These are phyloP conservation scores for Hydnomerulius pinastri DNA, from an alignment of 768 basidiomycete genomes.

Conservation along the genomic window DNA sequence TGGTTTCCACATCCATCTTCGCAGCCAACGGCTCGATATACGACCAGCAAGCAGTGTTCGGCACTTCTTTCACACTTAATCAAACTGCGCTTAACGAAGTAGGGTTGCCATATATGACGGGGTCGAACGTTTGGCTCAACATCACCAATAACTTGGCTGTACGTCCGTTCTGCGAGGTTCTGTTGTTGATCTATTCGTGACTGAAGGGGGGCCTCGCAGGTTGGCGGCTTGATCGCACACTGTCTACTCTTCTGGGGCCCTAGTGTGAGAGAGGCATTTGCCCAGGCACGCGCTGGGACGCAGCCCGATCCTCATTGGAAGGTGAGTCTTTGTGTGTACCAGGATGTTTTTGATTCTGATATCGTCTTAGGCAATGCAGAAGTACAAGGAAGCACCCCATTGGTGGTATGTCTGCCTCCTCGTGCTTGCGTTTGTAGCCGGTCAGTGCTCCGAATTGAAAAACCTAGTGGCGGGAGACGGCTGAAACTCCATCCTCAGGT, in stretches of 20 bases:
- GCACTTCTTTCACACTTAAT: slow-evolving; percentile 51
- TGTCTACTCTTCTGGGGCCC: slow-evolving; percentile 58
- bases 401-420: slow-evolving; percentile 61
- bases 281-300: slow-evolving; percentile 43
- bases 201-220: slow-evolving; percentile 32
- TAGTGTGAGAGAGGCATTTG: slow-evolving; percentile 51
- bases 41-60: slow-evolving; percentile 56
- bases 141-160: slow-evolving; percentile 50
- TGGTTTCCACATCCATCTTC: slow-evolving; percentile 63
- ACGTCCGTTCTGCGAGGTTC: slow-evolving; percentile 10
- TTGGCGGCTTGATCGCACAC: slow-evolving; percentile 62
- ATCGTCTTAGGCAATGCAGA: slow-evolving; percentile 48
- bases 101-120: slow-evolving; percentile 50
- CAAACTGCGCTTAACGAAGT: slow-evolving; percentile 52
- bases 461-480: not conserved
- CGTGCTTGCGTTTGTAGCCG: slow-evolving; percentile 53
- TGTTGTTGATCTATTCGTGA: not conserved
- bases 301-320: slow-evolving; percentile 61
- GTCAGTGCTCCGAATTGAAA: slow-evolving; percentile 34
- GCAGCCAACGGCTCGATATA: slow-evolving; percentile 55
- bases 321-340: slow-evolving; percentile 24
- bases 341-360: not conserved
- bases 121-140: slow-evolving; percentile 55
- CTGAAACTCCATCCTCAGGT: slow-evolving; percentile 32
- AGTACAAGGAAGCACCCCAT: slow-evolving; percentile 61